Evolutionary conservation across 1,284 basidiomycete species (phyloP).

Genomic region (Wallemia mellicola): DNA sequence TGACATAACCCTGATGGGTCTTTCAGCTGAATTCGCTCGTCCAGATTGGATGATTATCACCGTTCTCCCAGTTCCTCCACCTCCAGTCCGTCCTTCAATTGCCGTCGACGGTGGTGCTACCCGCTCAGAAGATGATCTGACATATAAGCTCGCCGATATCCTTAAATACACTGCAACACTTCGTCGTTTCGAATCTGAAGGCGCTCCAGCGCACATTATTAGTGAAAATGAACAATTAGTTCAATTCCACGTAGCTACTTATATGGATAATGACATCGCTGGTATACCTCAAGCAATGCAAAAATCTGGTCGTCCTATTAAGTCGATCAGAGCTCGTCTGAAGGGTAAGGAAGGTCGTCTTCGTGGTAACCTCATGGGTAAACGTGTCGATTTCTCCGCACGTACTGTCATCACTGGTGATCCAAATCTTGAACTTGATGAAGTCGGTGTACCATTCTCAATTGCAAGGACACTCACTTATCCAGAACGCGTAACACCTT

Average conservation of each 20-base stretch:
- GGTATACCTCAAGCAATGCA: conserved; percentile 92
- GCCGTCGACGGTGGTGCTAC: conserved; percentile 84
- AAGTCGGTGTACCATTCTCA: conserved; percentile 88
- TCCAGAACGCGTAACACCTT: conserved; percentile 92
- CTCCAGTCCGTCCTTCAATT: conserved; percentile 90
- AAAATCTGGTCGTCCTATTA: conserved; percentile 90
- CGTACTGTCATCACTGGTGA: conserved; percentile 98
- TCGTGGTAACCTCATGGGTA: conserved; percentile 96
- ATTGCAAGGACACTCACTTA: conserved; percentile 97
- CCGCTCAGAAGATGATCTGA: conserved; percentile 92
- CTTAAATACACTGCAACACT: conserved; percentile 86
- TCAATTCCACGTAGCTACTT: conserved; percentile 95
- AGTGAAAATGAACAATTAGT: conserved; percentile 87
- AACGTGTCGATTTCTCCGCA: conserved; percentile 97
- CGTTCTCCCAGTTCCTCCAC: conserved; percentile 87
- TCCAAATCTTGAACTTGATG: conserved; percentile 81
- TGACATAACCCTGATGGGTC: conserved; percentile 70
- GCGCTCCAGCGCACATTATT: conserved; percentile 82
- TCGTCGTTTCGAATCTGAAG: conserved; percentile 76
- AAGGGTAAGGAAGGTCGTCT: conserved; percentile 98
- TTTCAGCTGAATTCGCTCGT: conserved; percentile 81
- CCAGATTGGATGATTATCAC: conserved; percentile 99
- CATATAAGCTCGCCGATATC: conserved; percentile 91
- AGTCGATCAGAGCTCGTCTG: conserved; percentile 87
- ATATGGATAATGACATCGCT: conserved; percentile 99